Percentiles rank a stretch among this genome's conserved stretches.
These are phyloP conservation scores for Hypoxylon perforatum DNA, from an alignment of 495 filamentous ascomycete genomes.

Conservation along the genomic window DNA sequence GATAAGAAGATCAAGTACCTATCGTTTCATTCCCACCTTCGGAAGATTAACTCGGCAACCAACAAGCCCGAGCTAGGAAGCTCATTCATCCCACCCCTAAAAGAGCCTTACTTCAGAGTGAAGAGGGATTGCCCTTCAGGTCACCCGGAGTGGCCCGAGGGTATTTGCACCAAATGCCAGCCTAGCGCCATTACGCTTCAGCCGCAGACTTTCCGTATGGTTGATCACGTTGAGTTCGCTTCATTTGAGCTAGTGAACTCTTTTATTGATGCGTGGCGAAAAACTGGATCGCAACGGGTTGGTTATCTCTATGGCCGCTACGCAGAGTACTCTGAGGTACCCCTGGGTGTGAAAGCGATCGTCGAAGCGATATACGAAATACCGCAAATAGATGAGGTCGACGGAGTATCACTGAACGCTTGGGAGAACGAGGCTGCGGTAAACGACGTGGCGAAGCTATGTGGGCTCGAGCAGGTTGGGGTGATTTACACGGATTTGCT, in stretches of 20 bases:
- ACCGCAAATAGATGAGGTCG: slow-evolving; percentile 89
- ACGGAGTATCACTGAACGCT: slow-evolving; percentile 86
- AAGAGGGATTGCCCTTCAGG: slow-evolving; percentile 89
- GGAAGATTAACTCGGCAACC: slow-evolving; percentile 93
- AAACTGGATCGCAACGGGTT: slow-evolving; percentile 78
- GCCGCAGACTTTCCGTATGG: slow-evolving; percentile 94
- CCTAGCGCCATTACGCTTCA: slow-evolving; percentile 96
- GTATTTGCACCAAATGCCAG: slow-evolving; percentile 99
- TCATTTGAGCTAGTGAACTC: slow-evolving; percentile 83
- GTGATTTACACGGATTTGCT: slow-evolving; percentile 96
- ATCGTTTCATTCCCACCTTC: slow-evolving; percentile 93
- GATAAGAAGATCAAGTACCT: slow-evolving; percentile 99
- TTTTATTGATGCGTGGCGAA: slow-evolving; percentile 91
- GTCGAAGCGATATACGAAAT: slow-evolving; percentile 98
- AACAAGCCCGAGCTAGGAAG: slow-evolving; percentile 92
- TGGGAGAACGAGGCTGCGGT: slow-evolving; percentile 91
- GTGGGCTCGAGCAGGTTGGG: slow-evolving; percentile 89
- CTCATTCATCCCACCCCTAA: slow-evolving; percentile 96
- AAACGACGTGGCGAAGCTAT: slow-evolving; percentile 82
- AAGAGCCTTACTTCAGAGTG: slow-evolving; percentile 93
- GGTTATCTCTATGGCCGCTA: slow-evolving; percentile 94
- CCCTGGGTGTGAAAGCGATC: slow-evolving; percentile 93
- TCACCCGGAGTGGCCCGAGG: slow-evolving; percentile 92
- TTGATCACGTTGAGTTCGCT: slow-evolving; percentile 97
- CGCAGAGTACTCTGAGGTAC: slow-evolving; percentile 91